Percentiles rank a stretch among this genome's conserved stretches.
These are phyloP conservation scores for Hyaloscypha finlandica DNA, from an alignment of 495 filamentous ascomycete genomes.

Conservation along the genomic window DNA sequence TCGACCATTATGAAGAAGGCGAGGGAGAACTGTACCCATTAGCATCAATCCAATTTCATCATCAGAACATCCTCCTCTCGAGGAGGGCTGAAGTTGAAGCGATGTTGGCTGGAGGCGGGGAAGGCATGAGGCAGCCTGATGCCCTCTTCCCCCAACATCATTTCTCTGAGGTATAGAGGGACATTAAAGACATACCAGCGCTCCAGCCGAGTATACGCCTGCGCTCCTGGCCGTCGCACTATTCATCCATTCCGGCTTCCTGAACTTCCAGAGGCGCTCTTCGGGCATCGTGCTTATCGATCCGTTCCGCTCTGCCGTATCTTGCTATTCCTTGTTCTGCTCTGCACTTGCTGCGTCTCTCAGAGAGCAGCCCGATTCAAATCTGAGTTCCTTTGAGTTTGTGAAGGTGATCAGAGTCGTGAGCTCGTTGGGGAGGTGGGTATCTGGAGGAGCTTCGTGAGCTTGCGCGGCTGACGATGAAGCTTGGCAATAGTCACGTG, in stretches of 20 bases:
- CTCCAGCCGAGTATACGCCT: constrained; percentile 85
- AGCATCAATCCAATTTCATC: neutral
- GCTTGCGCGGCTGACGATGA: neutral
- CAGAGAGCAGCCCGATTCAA: neutral
- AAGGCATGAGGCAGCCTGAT: neutral
- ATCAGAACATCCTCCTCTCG: neutral
- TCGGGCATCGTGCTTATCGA: constrained; percentile 46
- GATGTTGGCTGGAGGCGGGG: neutral
- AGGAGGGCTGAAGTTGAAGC: neutral
- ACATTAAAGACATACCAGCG: constrained; percentile 61
- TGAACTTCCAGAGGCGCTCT: constrained; percentile 75
- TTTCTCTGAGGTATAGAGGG: neutral
- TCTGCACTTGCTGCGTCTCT: neutral
- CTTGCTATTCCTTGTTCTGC: neutral
- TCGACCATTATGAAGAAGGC: constrained; percentile 98
- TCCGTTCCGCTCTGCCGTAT: constrained; percentile 2
- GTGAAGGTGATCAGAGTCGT: neutral
- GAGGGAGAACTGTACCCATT: constrained; percentile 75
- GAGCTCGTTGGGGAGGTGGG: constrained; percentile 3
- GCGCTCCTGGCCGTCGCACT: constrained; percentile 77
- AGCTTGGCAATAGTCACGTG: constrained; percentile 1
- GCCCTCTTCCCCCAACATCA: neutral
- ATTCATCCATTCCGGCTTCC: constrained; percentile 87
- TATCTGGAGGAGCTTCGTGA: neutral
- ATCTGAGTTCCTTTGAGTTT: neutral